These are phyloP conservation scores for Syncephalastrum contaminatum DNA, from an alignment of 371 early-diverging fungal species.

Conservation along the genomic window DNA sequence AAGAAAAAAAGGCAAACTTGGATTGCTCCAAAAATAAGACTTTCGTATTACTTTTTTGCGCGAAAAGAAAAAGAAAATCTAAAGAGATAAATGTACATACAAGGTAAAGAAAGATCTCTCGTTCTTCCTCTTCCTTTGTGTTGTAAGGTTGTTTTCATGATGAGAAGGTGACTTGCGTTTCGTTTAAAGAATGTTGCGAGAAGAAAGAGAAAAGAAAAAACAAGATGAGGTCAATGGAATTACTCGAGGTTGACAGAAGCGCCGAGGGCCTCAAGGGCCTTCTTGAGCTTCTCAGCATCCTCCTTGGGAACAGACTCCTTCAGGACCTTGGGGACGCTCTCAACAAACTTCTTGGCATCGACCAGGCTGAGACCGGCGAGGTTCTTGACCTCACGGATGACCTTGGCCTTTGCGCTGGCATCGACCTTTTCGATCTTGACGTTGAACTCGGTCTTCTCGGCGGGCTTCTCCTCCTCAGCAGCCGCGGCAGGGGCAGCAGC, in stretches of 20 bases:
- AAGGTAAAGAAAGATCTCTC: too few species aligned
- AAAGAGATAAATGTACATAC: too few species aligned
- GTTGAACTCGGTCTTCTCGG: conserved; percentile 91
- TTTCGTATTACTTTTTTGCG: too few species aligned
- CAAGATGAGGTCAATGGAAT: conserved; percentile 6
- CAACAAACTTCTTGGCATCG: conserved; percentile 99
- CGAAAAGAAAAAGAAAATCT: too few species aligned
- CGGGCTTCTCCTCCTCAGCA: conserved; percentile 78
- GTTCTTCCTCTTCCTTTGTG: too few species aligned
- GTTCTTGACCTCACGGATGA: conserved; percentile 96
- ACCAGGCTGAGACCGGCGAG: conserved; percentile 93
- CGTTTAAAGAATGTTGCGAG: not conserved
- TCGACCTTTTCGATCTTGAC: conserved; percentile 96
- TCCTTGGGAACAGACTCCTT: conserved; percentile 91
- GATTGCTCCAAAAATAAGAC: too few species aligned
- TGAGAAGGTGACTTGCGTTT: too few species aligned
- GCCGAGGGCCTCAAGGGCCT: conserved; percentile 90
- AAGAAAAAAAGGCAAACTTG: too few species aligned
- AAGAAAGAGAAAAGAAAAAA: conserved; percentile 5
- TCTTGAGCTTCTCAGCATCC: conserved; percentile 97
- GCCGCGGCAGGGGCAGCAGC: conserved; percentile 66
- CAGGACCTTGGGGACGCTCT: conserved; percentile 94
- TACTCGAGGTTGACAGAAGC: conserved; percentile 93
- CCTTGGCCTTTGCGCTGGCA: conserved; percentile 94
- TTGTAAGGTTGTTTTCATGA: too few species aligned